Percentiles rank a stretch among this genome's conserved stretches.
These are phyloP conservation scores for Stephania japonica DNA, from an alignment of 164 flowering plant species.

Conservation along the genomic window DNA sequence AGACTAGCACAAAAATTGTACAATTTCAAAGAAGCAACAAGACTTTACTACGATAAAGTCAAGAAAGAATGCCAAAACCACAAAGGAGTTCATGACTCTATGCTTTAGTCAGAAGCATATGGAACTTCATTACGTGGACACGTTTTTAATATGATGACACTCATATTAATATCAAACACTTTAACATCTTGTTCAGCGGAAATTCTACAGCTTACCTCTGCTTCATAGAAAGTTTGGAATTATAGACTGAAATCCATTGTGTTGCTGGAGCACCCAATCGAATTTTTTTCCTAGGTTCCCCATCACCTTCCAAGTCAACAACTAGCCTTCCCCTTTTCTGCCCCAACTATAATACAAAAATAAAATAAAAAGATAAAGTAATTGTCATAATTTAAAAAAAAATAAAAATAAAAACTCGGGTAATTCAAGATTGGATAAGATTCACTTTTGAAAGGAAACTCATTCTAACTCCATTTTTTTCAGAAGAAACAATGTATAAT, in stretches of 20 bases:
- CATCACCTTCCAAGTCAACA: constrained; percentile 35
- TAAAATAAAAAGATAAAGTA: not conserved
- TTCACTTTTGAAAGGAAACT: no score
- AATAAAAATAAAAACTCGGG: no score
- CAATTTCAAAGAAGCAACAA: no score
- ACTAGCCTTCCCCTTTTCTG: constrained; percentile 42
- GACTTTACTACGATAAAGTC: not conserved
- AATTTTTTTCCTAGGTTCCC: constrained; percentile 43
- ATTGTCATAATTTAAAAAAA: no score
- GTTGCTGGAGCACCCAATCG: constrained; percentile 49
- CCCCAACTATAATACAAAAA: constrained; percentile 33
- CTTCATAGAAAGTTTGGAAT: constrained; percentile 42
- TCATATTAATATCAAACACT: not conserved
- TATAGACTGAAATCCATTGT: constrained; percentile 57
- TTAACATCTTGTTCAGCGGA: not conserved
- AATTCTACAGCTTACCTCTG: constrained; percentile 36
- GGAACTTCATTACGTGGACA: not conserved
- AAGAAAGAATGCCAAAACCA: not conserved
- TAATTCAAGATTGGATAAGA: no score
- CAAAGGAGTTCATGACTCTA: not conserved
- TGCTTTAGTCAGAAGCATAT: not conserved
- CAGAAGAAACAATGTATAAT: no score
- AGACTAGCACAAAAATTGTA: no score
- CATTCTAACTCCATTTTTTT: no score
- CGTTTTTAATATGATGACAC: not conserved